These are phyloP conservation scores for Whalleya microplaca DNA, from an alignment of 2,329 filamentous ascomycete genomes.

Conservation along the genomic window DNA sequence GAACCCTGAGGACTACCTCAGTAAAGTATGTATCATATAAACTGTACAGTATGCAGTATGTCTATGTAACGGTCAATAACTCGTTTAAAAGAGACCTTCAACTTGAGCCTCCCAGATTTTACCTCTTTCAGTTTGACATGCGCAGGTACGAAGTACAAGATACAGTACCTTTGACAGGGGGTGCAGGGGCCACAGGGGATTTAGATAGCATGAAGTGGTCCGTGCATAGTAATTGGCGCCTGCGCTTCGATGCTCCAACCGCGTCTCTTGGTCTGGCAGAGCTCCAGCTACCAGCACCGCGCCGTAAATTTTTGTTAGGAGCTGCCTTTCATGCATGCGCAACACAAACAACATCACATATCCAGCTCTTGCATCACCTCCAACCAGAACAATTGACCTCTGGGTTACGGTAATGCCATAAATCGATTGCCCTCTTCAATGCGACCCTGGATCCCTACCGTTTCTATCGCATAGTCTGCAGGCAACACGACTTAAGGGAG, in stretches of 20 bases:
- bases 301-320: slow-evolving; percentile 21
- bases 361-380: not conserved
- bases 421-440: slow-evolving; percentile 6
- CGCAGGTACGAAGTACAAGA: too few relatives aligned
- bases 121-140: too few relatives aligned
- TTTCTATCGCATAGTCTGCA: slow-evolving; percentile 1
- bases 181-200: too few relatives aligned
- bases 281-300: slow-evolving; percentile 17
- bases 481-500: slow-evolving; percentile 13
- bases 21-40: not conserved
- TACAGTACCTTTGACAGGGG: too few relatives aligned
- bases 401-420: not conserved
- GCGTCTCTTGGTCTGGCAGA: slow-evolving; percentile 19
- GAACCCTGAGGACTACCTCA: slow-evolving; percentile 27
- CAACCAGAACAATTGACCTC: too few relatives aligned
- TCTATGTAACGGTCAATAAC: too few relatives aligned
- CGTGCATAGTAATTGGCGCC: too few relatives aligned
- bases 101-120: too few relatives aligned
- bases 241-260: slow-evolving; percentile 1
- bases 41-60: not conserved
- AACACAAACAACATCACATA: not conserved
- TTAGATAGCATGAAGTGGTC: too few relatives aligned
- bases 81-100: too few relatives aligned
- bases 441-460: not conserved
- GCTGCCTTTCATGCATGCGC: not conserved